Percentiles rank a stretch among this genome's conserved stretches.
These are phyloP conservation scores for Phascolomyces articulosus DNA, from an alignment of 371 early-diverging fungal species.

Conservation along the genomic window DNA sequence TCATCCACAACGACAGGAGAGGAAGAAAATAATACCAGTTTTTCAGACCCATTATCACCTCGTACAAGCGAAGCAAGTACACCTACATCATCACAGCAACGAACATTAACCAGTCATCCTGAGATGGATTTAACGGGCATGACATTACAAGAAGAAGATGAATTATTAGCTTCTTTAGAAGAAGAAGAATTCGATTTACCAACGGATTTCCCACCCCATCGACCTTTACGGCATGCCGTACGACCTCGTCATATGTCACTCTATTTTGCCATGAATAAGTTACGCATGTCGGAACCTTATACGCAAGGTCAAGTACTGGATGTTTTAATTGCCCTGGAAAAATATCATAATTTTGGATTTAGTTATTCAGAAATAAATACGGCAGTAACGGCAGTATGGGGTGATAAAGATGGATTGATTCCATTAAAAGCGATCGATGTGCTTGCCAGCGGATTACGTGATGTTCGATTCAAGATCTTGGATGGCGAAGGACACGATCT, in stretches of 20 bases:
- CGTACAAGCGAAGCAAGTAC: slow-evolving; percentile 10
- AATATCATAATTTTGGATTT: slow-evolving; percentile 53
- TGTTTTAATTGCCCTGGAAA: slow-evolving; percentile 52
- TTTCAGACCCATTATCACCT: slow-evolving; percentile 12
- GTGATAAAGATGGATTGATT: slow-evolving; percentile 53
- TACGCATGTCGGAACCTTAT: slow-evolving; percentile 45
- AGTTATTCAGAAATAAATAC: slow-evolving; percentile 41
- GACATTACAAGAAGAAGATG: slow-evolving; percentile 18
- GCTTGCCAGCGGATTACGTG: slow-evolving; percentile 41
- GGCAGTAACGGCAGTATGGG: slow-evolving; percentile 53
- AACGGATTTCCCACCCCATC: slow-evolving; percentile 52
- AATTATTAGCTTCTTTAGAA: slow-evolving; percentile 28
- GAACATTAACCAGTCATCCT: not conserved
- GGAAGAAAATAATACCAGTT: not conserved
- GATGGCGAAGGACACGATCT: slow-evolving; percentile 56
- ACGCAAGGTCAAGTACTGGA: slow-evolving; percentile 47
- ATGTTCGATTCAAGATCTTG: slow-evolving; percentile 46
- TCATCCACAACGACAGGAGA: not conserved
- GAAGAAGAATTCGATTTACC: slow-evolving; percentile 40
- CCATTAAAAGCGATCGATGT: slow-evolving; percentile 41
- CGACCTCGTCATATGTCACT: slow-evolving; percentile 50
- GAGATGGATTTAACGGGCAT: not conserved
- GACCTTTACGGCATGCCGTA: slow-evolving; percentile 52
- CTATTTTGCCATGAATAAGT: slow-evolving; percentile 50
- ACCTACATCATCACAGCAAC: not conserved